Evolutionary conservation across 768 basidiomycete genomes (phyloP), one percentile per base, ranked within the genome.

Genomic region (Floccularia luteovirens): DNA sequence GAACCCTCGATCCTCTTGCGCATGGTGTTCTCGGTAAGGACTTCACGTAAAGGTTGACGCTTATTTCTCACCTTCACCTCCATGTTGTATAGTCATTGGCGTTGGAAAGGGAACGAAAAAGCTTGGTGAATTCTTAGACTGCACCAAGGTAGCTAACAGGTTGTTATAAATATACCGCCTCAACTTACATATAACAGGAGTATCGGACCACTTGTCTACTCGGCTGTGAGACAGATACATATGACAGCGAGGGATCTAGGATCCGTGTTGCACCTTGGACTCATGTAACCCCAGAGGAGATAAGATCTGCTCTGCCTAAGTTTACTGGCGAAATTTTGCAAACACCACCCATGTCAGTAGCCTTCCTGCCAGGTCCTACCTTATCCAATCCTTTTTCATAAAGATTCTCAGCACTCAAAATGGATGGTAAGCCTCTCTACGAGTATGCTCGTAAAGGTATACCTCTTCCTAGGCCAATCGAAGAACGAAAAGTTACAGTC

Each of bases 391-490:
- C n/a, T n/a, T n/a, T n/a, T 17, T 39, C 41, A 12, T 20, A 12
- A 55, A 97, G 94, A 55, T 99, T 93, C 62, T 98, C 96, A 7
- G 96, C 96, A 1, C 70, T 98, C 24, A 98, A 98, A 61, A 98
- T 98, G 93, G 92, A 98, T 48, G 96, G 96, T 1, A 89, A 76
- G 58, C 90, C 90, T 0, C 59, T 98, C 24, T 90, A 98, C 57
- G 93, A 98, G 51, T 99, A 98, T 55, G 96, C 96, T 14, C 79
- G 96, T 2, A 72, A 83, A 53, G 87, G 87, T 5, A 87, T 83
- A 31, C 90, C 93, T 0, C 74, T 99, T 12, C 96, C 96, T 23
- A 80, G 92, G 6, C 87, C 94, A n/a, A 93, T 99, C 44, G 90
- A 92, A 51, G 59, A 82, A 36, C 83, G 96, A 8, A 72, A 76